Evolutionary conservation across 176 grass and related monocot species (phyloP).

Genomic region (Urochloa ruziziensis): DNA sequence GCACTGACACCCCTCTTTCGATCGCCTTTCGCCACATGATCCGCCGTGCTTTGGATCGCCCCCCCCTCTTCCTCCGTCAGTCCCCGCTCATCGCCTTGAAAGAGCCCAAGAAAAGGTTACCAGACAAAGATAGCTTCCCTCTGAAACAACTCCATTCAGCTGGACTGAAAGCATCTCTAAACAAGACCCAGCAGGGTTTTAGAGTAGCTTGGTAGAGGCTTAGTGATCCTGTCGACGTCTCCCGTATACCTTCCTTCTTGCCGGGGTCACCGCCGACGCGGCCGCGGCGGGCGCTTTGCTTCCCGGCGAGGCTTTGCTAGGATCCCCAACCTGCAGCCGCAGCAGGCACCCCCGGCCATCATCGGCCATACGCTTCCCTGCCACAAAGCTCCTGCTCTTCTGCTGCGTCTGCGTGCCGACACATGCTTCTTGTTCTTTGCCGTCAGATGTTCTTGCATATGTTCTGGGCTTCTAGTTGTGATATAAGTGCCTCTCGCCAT

Average conservation of each 20-base stretch:
- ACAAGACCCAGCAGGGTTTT: neutral
- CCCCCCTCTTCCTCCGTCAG: neutral
- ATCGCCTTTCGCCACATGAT: slow-evolving; percentile 41
- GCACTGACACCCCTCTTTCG: slow-evolving; percentile 21
- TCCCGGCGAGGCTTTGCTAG: slow-evolving; percentile 37
- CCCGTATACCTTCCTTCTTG: slow-evolving; percentile 80
- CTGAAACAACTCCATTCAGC: neutral
- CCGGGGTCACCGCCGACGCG: slow-evolving; percentile 39
- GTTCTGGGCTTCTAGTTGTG: neutral
- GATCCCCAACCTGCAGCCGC: neutral
- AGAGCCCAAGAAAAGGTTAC: slow-evolving; percentile 17
- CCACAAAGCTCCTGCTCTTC: neutral
- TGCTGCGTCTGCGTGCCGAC: neutral
- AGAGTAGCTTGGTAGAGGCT: neutral
- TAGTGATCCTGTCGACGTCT: neutral
- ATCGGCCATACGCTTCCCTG: neutral
- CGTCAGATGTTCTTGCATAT: neutral
- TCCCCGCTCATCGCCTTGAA: neutral
- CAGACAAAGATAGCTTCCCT: neutral
- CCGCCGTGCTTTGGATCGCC: slow-evolving; percentile 13
- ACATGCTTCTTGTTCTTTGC: neutral
- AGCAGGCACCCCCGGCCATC: neutral
- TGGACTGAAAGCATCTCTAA: slow-evolving; percentile 9
- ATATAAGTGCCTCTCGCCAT: slow-evolving; percentile 6
- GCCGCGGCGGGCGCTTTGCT: slow-evolving; percentile 51